phyloP scores from a whole-genome alignment of 371 early-diverging fungal species.

The Blakeslea trispora region DNA sequence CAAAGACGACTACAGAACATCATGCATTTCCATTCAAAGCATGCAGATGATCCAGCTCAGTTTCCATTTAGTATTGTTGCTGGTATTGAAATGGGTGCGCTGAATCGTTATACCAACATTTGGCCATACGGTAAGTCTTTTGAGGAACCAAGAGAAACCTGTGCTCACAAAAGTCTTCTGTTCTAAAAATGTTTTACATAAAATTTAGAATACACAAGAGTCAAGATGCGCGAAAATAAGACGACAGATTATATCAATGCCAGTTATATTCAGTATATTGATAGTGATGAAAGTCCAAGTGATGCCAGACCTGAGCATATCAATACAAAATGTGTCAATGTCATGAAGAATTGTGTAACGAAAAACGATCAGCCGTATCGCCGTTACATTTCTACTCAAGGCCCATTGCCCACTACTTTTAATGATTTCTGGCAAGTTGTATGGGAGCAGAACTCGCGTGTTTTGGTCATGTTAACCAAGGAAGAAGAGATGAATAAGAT shows the following conservation, averaged over 20 bases:
- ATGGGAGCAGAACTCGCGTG: slow-evolving; percentile 77
- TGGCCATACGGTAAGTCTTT: slow-evolving; percentile 66
- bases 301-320: slow-evolving; percentile 59
- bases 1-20: slow-evolving; percentile 64
- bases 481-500: slow-evolving; percentile 79
- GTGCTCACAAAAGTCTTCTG: slow-evolving; percentile 28
- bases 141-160: background rate
- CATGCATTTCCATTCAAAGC: slow-evolving; percentile 59
- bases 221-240: slow-evolving; percentile 38
- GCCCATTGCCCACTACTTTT: slow-evolving; percentile 80
- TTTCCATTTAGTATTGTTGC: slow-evolving; percentile 64
- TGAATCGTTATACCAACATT: slow-evolving; percentile 80
- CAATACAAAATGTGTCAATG: slow-evolving; percentile 18
- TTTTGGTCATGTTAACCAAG: slow-evolving; percentile 90
- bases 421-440: slow-evolving; percentile 91
- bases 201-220: slow-evolving; percentile 58
- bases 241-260: slow-evolving; percentile 86
- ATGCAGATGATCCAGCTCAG: slow-evolving; percentile 38
- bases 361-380: slow-evolving; percentile 25
- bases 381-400: slow-evolving; percentile 87
- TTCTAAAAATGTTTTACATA: slow-evolving; percentile 6
- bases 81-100: slow-evolving; percentile 65
- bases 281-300: slow-evolving; percentile 68
- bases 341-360: slow-evolving; percentile 24
- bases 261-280: slow-evolving; percentile 44